These are phyloP conservation scores for Wickerhamomyces mucosus DNA, from an alignment of 805 yeast genomes.

Conservation along the genomic window DNA sequence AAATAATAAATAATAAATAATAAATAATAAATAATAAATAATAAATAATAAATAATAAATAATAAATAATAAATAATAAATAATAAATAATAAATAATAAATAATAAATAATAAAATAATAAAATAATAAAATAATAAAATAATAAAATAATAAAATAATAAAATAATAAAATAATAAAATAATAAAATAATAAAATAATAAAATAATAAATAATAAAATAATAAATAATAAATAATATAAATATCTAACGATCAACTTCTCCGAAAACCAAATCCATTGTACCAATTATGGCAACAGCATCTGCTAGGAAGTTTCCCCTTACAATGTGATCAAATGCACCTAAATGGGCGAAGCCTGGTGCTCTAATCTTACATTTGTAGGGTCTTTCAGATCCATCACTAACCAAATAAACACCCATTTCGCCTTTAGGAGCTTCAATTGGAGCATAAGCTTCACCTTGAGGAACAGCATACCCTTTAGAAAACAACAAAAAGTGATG, in stretches of 20 bases:
- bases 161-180: conserved; percentile 5
- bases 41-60: conserved; percentile 2
- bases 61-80: conserved; percentile 1
- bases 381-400: conserved; percentile 86
- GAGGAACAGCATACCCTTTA: conserved; percentile 83
- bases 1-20: no score
- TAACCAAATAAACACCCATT: conserved; percentile 83
- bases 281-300: conserved; percentile 89
- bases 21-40: not conserved
- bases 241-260: conserved; percentile 83
- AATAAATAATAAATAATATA: no score
- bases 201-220: no score
- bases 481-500: conserved; percentile 84
- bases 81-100: no score
- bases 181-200: conserved; percentile 5
- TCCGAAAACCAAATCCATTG: conserved; percentile 92
- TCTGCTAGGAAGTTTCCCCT: conserved; percentile 85
- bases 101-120: conserved; percentile 2
- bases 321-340: conserved; percentile 78
- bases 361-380: conserved; percentile 89
- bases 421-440: conserved; percentile 95
- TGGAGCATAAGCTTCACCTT: conserved; percentile 85
- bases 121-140: not conserved
- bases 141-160: no score
- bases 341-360: conserved; percentile 89